phyloP scores from a whole-genome alignment of 345 rosid species.

The Erodium maritimum region DNA sequence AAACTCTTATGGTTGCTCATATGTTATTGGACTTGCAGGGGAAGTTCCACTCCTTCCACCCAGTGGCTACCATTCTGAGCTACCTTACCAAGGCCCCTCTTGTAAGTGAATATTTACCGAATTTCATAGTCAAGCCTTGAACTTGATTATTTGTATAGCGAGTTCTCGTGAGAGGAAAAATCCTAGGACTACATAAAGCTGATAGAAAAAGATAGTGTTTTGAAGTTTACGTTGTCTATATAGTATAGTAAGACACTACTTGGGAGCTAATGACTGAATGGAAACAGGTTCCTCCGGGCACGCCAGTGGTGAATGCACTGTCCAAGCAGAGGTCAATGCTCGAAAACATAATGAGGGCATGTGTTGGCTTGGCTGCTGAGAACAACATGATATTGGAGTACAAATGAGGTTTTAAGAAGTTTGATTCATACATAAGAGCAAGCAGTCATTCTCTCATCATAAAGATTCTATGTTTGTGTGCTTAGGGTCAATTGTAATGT shows the following conservation, averaged over 20 bases:
- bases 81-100: conserved; percentile 98
- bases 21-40: conserved; percentile 32
- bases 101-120: conserved; percentile 27
- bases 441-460: background rate
- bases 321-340: conserved; percentile 96
- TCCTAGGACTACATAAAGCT: too few relatives aligned
- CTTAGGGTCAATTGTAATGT: too few relatives aligned
- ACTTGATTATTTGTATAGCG: too few relatives aligned
- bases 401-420: conserved; percentile 40
- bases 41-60: conserved; percentile 94
- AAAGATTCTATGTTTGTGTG: background rate
- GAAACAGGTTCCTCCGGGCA: conserved; percentile 78
- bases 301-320: conserved; percentile 91
- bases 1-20: background rate
- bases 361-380: conserved; percentile 89
- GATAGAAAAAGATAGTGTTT: background rate
- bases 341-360: conserved; percentile 90
- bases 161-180: too few relatives aligned
- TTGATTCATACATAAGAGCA: too few relatives aligned
- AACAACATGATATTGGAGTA: conserved; percentile 98
- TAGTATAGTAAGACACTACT: background rate
- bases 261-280: too few relatives aligned
- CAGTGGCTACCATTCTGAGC: conserved; percentile 94
- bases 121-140: too few relatives aligned
- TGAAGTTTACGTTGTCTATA: background rate